A percentile compares a stretch with the other conserved stretches of the same genome.
Conservation (phyloP, 106 monocot species). For the Hemerocallis citrina region DNA sequence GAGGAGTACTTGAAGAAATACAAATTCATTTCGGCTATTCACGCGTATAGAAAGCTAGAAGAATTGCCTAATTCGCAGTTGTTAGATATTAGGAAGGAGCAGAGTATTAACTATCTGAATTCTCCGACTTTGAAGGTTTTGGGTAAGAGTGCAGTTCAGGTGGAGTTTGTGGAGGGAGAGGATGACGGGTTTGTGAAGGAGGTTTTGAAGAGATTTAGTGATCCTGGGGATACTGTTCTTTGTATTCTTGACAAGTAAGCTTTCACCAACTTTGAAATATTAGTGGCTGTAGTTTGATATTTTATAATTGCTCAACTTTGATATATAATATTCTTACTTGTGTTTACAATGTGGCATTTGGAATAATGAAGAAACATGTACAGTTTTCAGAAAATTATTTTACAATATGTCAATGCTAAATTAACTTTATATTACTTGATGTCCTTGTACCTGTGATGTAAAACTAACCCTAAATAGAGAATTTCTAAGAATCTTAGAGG, state of each 20-base stretch:
- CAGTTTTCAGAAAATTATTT: background rate
- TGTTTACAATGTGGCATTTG: background rate
- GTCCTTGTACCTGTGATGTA: too few species aligned
- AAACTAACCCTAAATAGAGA: too few species aligned
- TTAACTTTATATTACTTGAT: too few species aligned
- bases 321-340: background rate
- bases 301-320: background rate
- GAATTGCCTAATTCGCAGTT: slow-evolving; percentile 59
- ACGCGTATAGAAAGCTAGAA: slow-evolving; percentile 73
- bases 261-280: background rate
- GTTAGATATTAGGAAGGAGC: slow-evolving; percentile 73
- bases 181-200: slow-evolving; percentile 60
- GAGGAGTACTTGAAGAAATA: slow-evolving; percentile 76
- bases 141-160: slow-evolving; percentile 46
- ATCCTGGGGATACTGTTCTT: slow-evolving; percentile 58
- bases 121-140: slow-evolving; percentile 75
- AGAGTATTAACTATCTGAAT: slow-evolving; percentile 45
- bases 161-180: slow-evolving; percentile 57
- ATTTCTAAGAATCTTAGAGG: too few species aligned
- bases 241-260: slow-evolving; percentile 94
- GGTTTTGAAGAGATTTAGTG: slow-evolving; percentile 39
- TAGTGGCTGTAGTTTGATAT: background rate
- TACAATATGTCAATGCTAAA: too few species aligned
- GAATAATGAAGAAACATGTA: background rate
- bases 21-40: slow-evolving; percentile 51